Base-by-base conservation (phyloP, 768 basidiomycete species). In the Leucosporidium scottii region DNA sequence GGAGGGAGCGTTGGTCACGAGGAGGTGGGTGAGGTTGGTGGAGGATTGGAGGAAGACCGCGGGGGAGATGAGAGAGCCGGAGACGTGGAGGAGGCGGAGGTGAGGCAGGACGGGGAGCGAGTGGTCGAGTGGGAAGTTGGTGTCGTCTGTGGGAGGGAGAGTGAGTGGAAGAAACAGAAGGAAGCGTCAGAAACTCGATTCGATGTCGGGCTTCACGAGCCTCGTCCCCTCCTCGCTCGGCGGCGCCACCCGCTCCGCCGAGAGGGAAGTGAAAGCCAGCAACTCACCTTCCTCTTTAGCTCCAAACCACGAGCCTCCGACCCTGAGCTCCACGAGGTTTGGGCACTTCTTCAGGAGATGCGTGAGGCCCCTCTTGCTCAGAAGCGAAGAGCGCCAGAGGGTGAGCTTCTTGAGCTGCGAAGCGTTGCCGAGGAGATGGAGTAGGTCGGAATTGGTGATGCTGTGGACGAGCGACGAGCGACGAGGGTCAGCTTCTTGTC, bases 271-370 rank as follows among this genome's bases (percentile, higher is more conserved):
- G 47, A 6, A 30, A 39, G 21, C 1, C 30, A 25, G 4, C 18
- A 13, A 60, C 65, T 15, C 36, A 72, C 71, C 71, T 31, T 72
- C 71, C 20, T 65, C 71, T 57, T 68, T 72, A 7, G 71, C 71
- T 1, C 71, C 71, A 39, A 72, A 72, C 71, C 71, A 72, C 15
- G 58, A 61, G 0, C 67, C 71, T 18, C 71, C 71, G 4, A 72
- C 56, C 3, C 67, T 51, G 10, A 72, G 13, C 59, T 72, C 71
- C 28, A 72, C 71, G 21, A 72, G 49, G 17, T 34, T 55, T 2
- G 67, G 67, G 34, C 67, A 68, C 31, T 59, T 59, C 65, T 68
- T 68, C 28, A 72, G 51, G 9, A 72, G 62, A 47, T 68, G 67
- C 13, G 62, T 57, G 23, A 72, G 49, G 0, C 71, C 71, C 8